Evolutionary conservation across 305 asterid genomes (phyloP).

Genomic region (Solanum hybrid): DNA sequence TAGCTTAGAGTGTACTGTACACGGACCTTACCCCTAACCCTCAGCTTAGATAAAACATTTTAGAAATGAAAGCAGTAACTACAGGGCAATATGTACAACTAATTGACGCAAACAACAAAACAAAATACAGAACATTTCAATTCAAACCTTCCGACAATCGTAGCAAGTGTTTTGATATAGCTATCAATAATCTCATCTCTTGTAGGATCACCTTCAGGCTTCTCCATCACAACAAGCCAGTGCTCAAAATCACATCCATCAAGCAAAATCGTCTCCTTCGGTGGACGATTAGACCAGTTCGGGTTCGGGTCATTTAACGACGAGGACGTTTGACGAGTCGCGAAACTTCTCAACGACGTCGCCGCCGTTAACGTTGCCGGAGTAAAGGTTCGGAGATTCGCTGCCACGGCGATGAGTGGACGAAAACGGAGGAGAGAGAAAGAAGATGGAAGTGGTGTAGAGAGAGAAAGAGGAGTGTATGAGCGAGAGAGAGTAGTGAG

Average conservation of each 20-base stretch:
- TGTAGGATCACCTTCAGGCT: slow-evolving; percentile 64
- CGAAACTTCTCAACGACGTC: slow-evolving; percentile 31
- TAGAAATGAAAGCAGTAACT: background rate
- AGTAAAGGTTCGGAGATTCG: slow-evolving; percentile 23
- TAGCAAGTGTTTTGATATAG: background rate
- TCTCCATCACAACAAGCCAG: slow-evolving; percentile 93
- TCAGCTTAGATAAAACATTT: background rate
- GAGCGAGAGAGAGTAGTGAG: slow-evolving; percentile 32
- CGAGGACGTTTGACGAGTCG: slow-evolving; percentile 52
- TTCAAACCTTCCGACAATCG: background rate
- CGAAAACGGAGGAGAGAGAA: slow-evolving; percentile 51
- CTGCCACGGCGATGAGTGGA: slow-evolving; percentile 43
- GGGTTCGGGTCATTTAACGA: slow-evolving; percentile 81
- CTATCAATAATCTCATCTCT: slow-evolving; percentile 59
- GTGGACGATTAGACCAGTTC: slow-evolving; percentile 86
- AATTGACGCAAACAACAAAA: background rate
- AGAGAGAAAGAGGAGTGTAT: slow-evolving; percentile 25
- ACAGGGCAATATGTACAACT: background rate
- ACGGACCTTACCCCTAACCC: background rate
- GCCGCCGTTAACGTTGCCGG: slow-evolving; percentile 17
- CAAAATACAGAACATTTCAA: background rate
- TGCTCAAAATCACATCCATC: slow-evolving; percentile 98
- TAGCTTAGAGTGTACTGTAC: background rate
- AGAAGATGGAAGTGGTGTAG: slow-evolving; percentile 18
- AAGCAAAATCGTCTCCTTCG: slow-evolving; percentile 81